Conservation (phyloP, 2,329 filamentous ascomycete species). For the Fusarium sororula region DNA sequence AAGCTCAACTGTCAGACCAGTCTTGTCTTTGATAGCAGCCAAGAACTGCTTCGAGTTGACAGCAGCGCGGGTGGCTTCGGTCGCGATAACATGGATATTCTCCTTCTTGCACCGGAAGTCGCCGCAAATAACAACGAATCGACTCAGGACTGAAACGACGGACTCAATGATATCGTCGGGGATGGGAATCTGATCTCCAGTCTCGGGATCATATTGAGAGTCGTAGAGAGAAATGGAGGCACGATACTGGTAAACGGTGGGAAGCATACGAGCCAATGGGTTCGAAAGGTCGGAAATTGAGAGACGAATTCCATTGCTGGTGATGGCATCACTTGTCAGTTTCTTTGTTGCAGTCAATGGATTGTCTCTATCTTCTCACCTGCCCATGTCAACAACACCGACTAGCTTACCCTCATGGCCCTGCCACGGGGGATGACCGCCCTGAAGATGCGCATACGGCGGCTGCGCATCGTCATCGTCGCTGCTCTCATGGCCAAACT, state of each 20-base stretch:
- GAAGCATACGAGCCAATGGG: conserved; percentile 68
- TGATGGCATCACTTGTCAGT: conserved; percentile 3
- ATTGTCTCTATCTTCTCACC: conserved; percentile 28
- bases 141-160: conserved; percentile 41
- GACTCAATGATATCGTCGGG: conserved; percentile 41
- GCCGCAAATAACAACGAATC: conserved; percentile 43
- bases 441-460: background rate
- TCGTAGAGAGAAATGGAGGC: conserved; percentile 47
- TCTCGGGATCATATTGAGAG: conserved; percentile 45
- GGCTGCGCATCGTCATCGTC: conserved; percentile 21
- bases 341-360: background rate
- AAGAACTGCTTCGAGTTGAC: conserved; percentile 44
- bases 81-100: conserved; percentile 45
- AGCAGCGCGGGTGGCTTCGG: conserved; percentile 46
- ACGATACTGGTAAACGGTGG: conserved; percentile 50
- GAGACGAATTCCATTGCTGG: conserved; percentile 76
- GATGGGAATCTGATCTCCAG: conserved; percentile 45
- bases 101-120: conserved; percentile 41
- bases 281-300: conserved; percentile 61
- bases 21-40: conserved; percentile 58
- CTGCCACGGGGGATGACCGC: conserved; percentile 43
- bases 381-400: conserved; percentile 52
- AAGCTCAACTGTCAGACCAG: conserved; percentile 68
- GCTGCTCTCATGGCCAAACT: conserved; percentile 26
- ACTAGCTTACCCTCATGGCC: conserved; percentile 44